Conservation (phyloP, 2,329 filamentous ascomycete species). For the Fusarium sp. region DNA sequence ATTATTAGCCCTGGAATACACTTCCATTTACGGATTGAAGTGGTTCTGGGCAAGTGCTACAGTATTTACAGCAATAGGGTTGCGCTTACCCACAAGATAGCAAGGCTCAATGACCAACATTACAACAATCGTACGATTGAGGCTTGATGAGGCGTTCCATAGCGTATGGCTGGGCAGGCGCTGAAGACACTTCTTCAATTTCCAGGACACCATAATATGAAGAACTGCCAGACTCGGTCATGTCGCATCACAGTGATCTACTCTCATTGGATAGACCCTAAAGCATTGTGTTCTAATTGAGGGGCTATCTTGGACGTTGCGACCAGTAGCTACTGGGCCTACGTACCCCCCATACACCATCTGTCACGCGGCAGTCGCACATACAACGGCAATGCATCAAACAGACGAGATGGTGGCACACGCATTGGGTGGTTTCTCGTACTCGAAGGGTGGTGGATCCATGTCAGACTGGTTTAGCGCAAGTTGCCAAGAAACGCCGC, state of each 20-base stretch:
- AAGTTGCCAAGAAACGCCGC: slow-evolving; percentile 32
- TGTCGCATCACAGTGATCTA: slow-evolving; percentile 2
- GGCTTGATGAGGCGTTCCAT: slow-evolving; percentile 19
- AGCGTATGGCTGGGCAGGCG: slow-evolving; percentile 6
- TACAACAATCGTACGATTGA: slow-evolving; percentile 38
- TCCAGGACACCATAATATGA: slow-evolving; percentile 10
- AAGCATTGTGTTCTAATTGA: slow-evolving; percentile 12
- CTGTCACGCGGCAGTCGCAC: slow-evolving; percentile 20
- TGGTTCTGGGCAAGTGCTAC: not conserved
- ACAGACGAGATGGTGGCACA: slow-evolving; percentile 26
- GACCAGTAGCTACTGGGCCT: slow-evolving; percentile 4
- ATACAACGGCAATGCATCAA: slow-evolving; percentile 28
- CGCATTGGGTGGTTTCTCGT: not conserved
- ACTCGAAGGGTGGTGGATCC: slow-evolving; percentile 1
- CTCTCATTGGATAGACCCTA: slow-evolving; percentile 4
- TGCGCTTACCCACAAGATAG: not conserved
- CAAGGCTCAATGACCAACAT: not conserved
- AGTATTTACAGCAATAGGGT: not conserved
- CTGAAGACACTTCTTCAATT: slow-evolving; percentile 19
- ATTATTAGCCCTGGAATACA: not conserved
- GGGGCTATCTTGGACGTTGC: slow-evolving; percentile 5
- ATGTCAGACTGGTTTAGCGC: slow-evolving; percentile 17
- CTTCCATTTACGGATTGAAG: not conserved
- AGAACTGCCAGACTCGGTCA: slow-evolving; percentile 27
- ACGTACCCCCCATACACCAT: slow-evolving; percentile 2